Base-by-base conservation (phyloP, 2,329 filamentous ascomycete species). In the Fusarium sp. region DNA sequence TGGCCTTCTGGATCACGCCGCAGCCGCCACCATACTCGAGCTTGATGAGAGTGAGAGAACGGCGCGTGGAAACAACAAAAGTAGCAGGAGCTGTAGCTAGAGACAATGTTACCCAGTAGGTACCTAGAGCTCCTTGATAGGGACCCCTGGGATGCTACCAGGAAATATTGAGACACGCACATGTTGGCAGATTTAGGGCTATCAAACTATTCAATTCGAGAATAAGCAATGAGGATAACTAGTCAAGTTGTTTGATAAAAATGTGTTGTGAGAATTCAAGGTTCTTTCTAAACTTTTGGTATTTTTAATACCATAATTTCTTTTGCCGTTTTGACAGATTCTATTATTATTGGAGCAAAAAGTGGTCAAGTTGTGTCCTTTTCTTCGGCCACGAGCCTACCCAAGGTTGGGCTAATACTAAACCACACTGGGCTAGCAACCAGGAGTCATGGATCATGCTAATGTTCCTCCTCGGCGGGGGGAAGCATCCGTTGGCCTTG, bases 1-100 rank as follows among this genome's bases (percentile, higher is more conserved):
- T 37, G 52, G 38, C 40, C 45, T 52, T 56, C 66, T 70, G 56
- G 47, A 69, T 69, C 61, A 56, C 57, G 27, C 35, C 27, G 54
- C 47, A 40, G 52, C 61, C 64, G 61, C 71, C 64, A 65, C 34
- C 34, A 62, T 60, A 61, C 31, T 58, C 31, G 35, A 13, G 61
- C 37, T 34, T 20, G 31, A 63, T 58, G 40, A 50, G 18, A 22
- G 31, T 52, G 52, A 37, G 24, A 45, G 20, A 70, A 59, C 57
- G 37, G 70, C 58, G 56, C 29, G 56, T 52, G 67, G 57, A 45
- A 62, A 69, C 60, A 45, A 45, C 20, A 45, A 22, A 24, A 16
- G 42, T 16, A 69, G 71, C 72, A 62, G 38, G 6, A 31, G 31
- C 27, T 13, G 47, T 29, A 42, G n/a, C 40, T 4, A 52, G 47